Evolutionary conservation across 345 rosid species (phyloP).

Genomic region (Pugionium dolabratum): DNA sequence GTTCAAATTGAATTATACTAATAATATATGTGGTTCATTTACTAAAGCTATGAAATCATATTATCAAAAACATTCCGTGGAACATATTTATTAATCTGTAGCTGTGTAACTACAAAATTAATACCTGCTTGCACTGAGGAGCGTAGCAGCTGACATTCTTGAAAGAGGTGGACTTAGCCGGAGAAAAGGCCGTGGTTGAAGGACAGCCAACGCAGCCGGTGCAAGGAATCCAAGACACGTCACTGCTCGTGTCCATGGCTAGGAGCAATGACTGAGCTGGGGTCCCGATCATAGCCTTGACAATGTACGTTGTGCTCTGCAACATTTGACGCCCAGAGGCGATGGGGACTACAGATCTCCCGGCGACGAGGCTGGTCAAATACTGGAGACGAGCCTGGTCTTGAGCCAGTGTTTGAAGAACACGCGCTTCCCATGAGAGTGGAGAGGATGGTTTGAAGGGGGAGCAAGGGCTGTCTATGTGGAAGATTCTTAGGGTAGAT

Average conservation of each 20-base stretch:
- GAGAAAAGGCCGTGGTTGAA: conserved; percentile 48
- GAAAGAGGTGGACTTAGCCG: conserved; percentile 63
- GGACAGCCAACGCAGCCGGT: conserved; percentile 80
- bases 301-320: conserved; percentile 83
- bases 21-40: too few relatives aligned
- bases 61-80: conserved; percentile 35
- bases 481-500: conserved; percentile 68
- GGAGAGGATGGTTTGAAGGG: conserved; percentile 63
- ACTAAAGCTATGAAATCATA: too few relatives aligned
- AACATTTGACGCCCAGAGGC: conserved; percentile 82
- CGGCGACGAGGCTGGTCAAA: conserved; percentile 63
- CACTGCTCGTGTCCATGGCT: conserved; percentile 91
- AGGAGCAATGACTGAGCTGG: conserved; percentile 77
- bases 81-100: conserved; percentile 23
- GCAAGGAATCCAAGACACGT: conserved; percentile 87
- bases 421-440: conserved; percentile 79
- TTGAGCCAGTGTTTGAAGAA: conserved; percentile 60
- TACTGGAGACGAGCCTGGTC: conserved; percentile 75
- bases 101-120: too few relatives aligned
- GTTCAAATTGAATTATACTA: not conserved
- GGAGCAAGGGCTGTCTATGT: conserved; percentile 80
- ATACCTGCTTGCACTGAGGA: conserved; percentile 81
- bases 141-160: conserved; percentile 58
- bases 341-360: conserved; percentile 75
- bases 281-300: conserved; percentile 68